These are phyloP conservation scores for Naganishia antarctica DNA, from an alignment of 768 basidiomycete genomes.

Conservation along the genomic window DNA sequence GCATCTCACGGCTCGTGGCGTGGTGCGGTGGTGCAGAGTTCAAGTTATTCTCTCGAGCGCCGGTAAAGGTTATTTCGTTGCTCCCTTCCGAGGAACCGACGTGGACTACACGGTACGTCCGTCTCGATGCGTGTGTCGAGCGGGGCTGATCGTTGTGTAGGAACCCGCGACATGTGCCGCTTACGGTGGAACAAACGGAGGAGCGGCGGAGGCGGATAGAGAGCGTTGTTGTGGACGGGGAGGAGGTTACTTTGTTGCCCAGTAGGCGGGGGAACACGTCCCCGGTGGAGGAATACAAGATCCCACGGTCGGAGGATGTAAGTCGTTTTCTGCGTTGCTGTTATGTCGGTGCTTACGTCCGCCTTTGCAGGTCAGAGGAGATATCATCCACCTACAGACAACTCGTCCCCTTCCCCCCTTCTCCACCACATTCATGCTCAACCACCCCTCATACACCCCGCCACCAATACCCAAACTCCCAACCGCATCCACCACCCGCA, in stretches of 20 bases:
- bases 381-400: no score
- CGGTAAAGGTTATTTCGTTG: slow-evolving; percentile 12
- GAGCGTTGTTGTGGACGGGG: slow-evolving; percentile 9
- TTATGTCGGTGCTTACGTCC: no score
- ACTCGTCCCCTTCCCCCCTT: background rate
- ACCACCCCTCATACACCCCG: background rate
- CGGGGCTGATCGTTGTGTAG: background rate
- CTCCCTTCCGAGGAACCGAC: slow-evolving; percentile 21
- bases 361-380: no score
- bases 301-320: no score
- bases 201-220: background rate
- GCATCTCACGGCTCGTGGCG: no score
- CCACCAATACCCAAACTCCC: background rate
- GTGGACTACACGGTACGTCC: slow-evolving; percentile 10
- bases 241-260: no score
- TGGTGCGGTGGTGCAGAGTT: slow-evolving; percentile 21
- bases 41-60: slow-evolving; percentile 7
- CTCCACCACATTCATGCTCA: background rate
- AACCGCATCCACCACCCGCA: no score
- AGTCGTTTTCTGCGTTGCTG: no score
- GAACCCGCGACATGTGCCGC: slow-evolving; percentile 24
- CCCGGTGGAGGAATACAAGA: background rate
- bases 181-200: background rate
- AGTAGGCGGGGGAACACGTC: background rate
- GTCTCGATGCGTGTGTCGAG: background rate